Evolutionary conservation across 768 basidiomycete genomes (phyloP).

Genomic region (Suillus subaureus): DNA sequence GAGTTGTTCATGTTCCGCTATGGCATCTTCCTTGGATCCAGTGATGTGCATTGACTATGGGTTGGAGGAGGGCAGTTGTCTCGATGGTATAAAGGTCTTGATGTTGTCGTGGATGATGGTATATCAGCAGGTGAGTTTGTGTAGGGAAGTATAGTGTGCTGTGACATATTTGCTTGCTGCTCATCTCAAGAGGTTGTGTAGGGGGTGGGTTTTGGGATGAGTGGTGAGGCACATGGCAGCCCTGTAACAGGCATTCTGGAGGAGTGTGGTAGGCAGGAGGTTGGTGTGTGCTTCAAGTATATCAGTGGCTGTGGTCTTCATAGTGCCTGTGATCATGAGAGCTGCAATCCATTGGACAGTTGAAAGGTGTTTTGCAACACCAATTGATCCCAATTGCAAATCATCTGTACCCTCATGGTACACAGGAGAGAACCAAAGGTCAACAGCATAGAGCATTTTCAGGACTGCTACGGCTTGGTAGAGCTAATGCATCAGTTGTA

Average conservation of each 20-base stretch:
- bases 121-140: background rate
- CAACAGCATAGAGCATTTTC: too few relatives aligned
- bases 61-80: fast-evolving
- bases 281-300: background rate
- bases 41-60: background rate
- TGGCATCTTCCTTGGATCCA: background rate
- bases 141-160: background rate
- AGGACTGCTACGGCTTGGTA: too few relatives aligned
- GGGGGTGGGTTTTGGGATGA: background rate
- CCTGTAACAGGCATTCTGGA: background rate
- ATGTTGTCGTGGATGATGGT: background rate
- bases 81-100: background rate
- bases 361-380: fast-evolving
- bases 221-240: background rate
- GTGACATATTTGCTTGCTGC: background rate
- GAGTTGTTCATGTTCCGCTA: background rate
- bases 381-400: too few relatives aligned
- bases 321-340: fast-evolving
- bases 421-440: too few relatives aligned
- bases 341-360: background rate
- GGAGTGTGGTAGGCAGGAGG: fast-evolving
- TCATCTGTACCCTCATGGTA: too few relatives aligned
- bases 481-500: too few relatives aligned
- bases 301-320: background rate
- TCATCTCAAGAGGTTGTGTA: fast-evolving